A percentile compares a stretch with the other conserved stretches of the same genome.
These are phyloP conservation scores for Sporisorium reilianum DNA, from an alignment of 1,284 basidiomycete species.

Conservation along the genomic window DNA sequence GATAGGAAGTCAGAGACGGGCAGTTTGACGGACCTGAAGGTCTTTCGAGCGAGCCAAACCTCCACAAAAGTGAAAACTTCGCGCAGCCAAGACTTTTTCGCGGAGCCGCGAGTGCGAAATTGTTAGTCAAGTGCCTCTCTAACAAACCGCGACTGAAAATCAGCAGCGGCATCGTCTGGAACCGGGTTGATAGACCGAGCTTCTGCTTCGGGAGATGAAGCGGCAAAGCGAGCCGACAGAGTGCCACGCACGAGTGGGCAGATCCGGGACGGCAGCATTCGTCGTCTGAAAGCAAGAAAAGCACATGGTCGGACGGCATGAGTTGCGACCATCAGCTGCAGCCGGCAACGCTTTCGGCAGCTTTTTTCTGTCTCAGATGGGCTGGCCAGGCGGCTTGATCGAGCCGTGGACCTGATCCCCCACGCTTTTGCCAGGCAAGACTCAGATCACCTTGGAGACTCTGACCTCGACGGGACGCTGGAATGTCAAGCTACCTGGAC, in stretches of 20 bases:
- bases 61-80: slow-evolving; percentile 7
- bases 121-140: not conserved
- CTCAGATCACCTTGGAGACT: no score
- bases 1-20: slow-evolving; percentile 2
- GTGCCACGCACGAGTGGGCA: no score
- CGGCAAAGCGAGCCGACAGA: not conserved
- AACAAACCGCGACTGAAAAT: not conserved
- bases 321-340: not conserved
- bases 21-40: not conserved
- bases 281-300: not conserved
- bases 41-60: not conserved
- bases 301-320: slow-evolving; percentile 27
- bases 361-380: not conserved
- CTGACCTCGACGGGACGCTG: no score
- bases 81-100: not conserved
- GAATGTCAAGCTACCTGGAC: no score
- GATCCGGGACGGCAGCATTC: not conserved
- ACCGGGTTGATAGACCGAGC: not conserved
- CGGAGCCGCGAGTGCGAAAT: not conserved
- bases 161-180: no score
- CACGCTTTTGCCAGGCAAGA: not conserved
- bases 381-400: not conserved
- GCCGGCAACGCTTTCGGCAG: slow-evolving; percentile 13
- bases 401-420: not conserved
- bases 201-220: not conserved